These are phyloP conservation scores for Malania oleifera DNA, from an alignment of 164 flowering plant genomes.

Conservation along the genomic window DNA sequence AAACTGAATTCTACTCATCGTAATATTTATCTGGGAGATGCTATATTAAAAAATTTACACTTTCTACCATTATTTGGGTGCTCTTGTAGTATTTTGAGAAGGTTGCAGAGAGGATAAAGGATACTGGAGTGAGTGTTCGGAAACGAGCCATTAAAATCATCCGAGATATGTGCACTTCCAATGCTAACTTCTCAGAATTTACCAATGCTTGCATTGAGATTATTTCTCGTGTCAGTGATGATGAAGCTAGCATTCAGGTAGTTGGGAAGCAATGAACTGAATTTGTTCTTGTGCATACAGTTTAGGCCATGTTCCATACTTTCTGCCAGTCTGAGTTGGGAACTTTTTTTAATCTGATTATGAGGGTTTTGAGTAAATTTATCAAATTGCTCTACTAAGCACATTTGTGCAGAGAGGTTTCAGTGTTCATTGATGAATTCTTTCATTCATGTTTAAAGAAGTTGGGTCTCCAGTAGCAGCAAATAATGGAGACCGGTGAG, in stretches of 20 bases:
- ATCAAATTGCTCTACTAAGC: no score
- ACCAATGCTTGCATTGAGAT: conserved; percentile 85
- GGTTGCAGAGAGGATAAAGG: conserved; percentile 91
- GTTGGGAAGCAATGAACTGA: conserved; percentile 4
- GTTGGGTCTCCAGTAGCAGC: no score
- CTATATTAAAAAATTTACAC: background rate
- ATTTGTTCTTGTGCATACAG: background rate
- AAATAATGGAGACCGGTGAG: no score
- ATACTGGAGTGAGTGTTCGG: conserved; percentile 98
- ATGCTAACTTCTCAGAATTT: conserved; percentile 59
- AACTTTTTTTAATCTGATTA: no score
- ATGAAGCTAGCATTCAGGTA: conserved; percentile 96
- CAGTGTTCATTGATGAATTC: no score
- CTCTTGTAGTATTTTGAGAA: conserved; percentile 83
- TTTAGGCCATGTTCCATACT: background rate
- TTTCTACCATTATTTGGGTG: background rate
- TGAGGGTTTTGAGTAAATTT: no score
- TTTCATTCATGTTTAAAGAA: no score
- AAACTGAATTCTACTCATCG: background rate
- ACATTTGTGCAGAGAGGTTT: no score
- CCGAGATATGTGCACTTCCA: conserved; percentile 91
- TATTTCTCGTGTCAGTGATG: conserved; percentile 89
- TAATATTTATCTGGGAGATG: background rate
- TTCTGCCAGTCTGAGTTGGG: background rate
- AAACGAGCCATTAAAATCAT: conserved; percentile 94